phyloP scores from a whole-genome alignment of 306 rosid genomes.

The Vigna radiata region DNA sequence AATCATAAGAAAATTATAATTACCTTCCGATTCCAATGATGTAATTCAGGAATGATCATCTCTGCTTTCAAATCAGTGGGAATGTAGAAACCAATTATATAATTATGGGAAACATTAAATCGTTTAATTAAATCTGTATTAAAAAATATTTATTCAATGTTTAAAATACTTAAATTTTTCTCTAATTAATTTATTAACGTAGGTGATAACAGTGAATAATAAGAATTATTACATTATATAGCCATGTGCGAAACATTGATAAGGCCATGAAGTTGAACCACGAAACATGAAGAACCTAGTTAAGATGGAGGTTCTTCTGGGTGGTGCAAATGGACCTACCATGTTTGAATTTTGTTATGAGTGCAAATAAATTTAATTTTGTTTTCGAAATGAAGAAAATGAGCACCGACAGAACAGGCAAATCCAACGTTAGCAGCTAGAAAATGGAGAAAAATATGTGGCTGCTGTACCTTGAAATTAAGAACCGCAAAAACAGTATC shows the following conservation, averaged over 20 bases:
- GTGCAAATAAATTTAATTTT: neutral
- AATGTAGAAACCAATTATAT: neutral
- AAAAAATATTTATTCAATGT: too few species aligned
- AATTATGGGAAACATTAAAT: neutral
- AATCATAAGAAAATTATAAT: neutral
- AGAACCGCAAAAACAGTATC: neutral
- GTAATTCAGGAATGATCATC: neutral
- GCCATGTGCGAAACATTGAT: neutral
- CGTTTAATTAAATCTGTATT: too few species aligned
- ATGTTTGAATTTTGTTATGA: neutral
- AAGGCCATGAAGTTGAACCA: neutral
- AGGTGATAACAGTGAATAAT: too few species aligned
- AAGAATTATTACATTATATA: too few species aligned
- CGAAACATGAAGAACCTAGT: too few species aligned
- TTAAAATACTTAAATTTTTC: too few species aligned
- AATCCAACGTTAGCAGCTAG: neutral
- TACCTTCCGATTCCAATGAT: neutral
- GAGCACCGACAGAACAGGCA: conserved; percentile 26
- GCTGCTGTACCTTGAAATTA: conserved; percentile 4
- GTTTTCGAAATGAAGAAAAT: neutral
- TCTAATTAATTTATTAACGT: too few species aligned
- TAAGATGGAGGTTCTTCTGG: too few species aligned
- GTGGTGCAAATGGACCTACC: neutral
- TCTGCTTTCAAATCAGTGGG: neutral
- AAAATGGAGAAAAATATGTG: conserved; percentile 3